These are phyloP conservation scores for Clathrus columnatus DNA, from an alignment of 768 basidiomycete species.

Conservation along the genomic window DNA sequence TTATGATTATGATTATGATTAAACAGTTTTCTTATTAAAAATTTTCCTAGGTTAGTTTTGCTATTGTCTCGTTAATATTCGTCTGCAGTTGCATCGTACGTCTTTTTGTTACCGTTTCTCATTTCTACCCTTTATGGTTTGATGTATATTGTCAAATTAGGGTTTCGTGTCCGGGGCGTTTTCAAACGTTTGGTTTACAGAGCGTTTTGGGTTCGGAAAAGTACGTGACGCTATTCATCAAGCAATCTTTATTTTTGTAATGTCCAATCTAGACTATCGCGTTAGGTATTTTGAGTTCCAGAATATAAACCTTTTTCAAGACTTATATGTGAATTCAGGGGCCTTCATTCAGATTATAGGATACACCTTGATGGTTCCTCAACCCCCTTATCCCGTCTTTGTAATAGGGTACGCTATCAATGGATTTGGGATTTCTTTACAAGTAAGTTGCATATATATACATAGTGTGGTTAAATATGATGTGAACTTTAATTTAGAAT, in stretches of 20 bases:
- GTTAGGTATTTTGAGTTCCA: slow-evolving; percentile 20
- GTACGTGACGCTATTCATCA: slow-evolving; percentile 19
- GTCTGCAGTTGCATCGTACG: slow-evolving; percentile 30
- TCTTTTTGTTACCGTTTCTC: background rate
- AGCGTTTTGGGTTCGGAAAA: slow-evolving; percentile 40
- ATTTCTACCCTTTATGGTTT: background rate
- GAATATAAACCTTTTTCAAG: background rate
- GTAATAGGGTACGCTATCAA: slow-evolving; percentile 33
- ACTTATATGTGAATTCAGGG: slow-evolving; percentile 13
- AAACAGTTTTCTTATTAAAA: too few relatives aligned
- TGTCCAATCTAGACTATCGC: slow-evolving; percentile 27
- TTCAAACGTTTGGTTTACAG: slow-evolving; percentile 38
- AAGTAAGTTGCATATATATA: slow-evolving; percentile 25
- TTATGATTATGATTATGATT: too few relatives aligned
- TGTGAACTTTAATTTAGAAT: slow-evolving; percentile 22
- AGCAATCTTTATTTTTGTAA: background rate
- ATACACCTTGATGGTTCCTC: slow-evolving; percentile 30
- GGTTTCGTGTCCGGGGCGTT: slow-evolving; percentile 41
- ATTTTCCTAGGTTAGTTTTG: slow-evolving; percentile 28
- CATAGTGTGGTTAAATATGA: background rate
- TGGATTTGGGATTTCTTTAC: slow-evolving; percentile 37
- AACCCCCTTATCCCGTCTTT: slow-evolving; percentile 38
- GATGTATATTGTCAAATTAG: slow-evolving; percentile 21
- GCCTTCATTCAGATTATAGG: slow-evolving; percentile 23
- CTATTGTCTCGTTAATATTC: slow-evolving; percentile 55